phyloP scores from a whole-genome alignment of 352 stramenopile species.

The Phytophthora fragariaefolia region DNA sequence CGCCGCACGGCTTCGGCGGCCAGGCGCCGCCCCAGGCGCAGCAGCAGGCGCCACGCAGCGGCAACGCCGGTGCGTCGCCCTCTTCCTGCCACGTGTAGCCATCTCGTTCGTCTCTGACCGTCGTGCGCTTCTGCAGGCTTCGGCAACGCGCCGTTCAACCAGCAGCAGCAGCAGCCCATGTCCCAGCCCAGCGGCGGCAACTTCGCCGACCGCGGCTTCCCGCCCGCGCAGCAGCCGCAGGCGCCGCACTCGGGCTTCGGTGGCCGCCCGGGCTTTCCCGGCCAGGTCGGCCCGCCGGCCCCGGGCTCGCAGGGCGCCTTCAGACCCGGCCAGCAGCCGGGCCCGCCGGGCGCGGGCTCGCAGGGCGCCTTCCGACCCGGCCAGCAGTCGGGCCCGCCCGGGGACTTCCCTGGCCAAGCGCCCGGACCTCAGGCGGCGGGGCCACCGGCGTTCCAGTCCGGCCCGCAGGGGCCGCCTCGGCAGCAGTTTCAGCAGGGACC shows the following conservation, averaged over 20 bases:
- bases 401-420: slow-evolving; percentile 26
- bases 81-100: neutral
- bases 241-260: slow-evolving; percentile 37
- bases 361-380: slow-evolving; percentile 26
- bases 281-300: slow-evolving; percentile 15
- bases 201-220: slow-evolving; percentile 30
- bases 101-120: neutral
- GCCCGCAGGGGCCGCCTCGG: slow-evolving; percentile 16
- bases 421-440: slow-evolving; percentile 10
- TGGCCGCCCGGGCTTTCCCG: slow-evolving; percentile 29
- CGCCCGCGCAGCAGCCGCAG: slow-evolving; percentile 31
- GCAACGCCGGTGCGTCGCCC: slow-evolving; percentile 20
- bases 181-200: slow-evolving; percentile 43
- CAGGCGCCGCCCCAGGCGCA: slow-evolving; percentile 35
- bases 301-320: slow-evolving; percentile 31
- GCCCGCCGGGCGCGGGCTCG: slow-evolving; percentile 16
- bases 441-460: slow-evolving; percentile 30
- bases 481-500: slow-evolving; percentile 38
- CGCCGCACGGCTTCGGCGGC: slow-evolving; percentile 42
- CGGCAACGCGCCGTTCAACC: slow-evolving; percentile 26
- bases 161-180: slow-evolving; percentile 44
- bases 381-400: slow-evolving; percentile 17
- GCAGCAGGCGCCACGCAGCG: slow-evolving; percentile 40
- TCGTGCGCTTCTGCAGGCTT: slow-evolving; percentile 25
- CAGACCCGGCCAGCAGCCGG: slow-evolving; percentile 20